Conservation (phyloP, 257 asterid genomes). For the Jacaranda copaia region DNA sequence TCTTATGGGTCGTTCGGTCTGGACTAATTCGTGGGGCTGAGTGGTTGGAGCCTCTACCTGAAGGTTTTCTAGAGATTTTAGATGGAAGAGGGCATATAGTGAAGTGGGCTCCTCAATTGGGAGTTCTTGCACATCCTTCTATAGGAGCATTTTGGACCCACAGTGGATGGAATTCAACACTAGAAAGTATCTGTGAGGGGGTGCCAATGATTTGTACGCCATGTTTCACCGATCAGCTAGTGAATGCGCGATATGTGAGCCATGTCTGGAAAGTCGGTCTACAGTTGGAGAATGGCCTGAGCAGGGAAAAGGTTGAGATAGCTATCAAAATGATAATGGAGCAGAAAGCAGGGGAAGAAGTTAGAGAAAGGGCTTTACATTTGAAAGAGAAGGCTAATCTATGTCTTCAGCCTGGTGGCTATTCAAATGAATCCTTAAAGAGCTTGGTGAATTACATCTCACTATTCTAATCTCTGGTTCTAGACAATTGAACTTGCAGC, state of each 20-base stretch:
- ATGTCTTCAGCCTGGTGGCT: slow-evolving; percentile 46
- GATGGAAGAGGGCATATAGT: slow-evolving; percentile 48
- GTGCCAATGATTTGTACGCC: slow-evolving; percentile 64
- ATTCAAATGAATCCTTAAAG: slow-evolving; percentile 43
- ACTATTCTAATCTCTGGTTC: slow-evolving; percentile 30
- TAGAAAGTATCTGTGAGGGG: slow-evolving; percentile 31
- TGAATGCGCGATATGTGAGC: slow-evolving; percentile 55
- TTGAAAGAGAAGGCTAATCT: slow-evolving; percentile 43
- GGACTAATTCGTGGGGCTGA: slow-evolving; percentile 40
- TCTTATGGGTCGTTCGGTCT: slow-evolving; percentile 55
- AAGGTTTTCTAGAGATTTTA: slow-evolving; percentile 28
- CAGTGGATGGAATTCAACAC: slow-evolving; percentile 55
- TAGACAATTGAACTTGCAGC: neutral
- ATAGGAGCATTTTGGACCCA: slow-evolving; percentile 55
- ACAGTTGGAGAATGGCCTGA: slow-evolving; percentile 45
- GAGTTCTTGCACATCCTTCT: slow-evolving; percentile 51
- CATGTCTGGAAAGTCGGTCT: slow-evolving; percentile 55
- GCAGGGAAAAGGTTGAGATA: slow-evolving; percentile 18
- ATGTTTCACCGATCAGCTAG: slow-evolving; percentile 47
- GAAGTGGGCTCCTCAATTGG: slow-evolving; percentile 56
- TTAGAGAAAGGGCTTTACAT: slow-evolving; percentile 41
- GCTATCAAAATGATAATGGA: too few species aligned
- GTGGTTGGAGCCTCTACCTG: slow-evolving; percentile 45
- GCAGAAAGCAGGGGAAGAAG: neutral
- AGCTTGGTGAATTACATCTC: slow-evolving; percentile 42